Evolutionary conservation across 257 asterid genomes (phyloP).

Genomic region (Penstemon davidsonii): DNA sequence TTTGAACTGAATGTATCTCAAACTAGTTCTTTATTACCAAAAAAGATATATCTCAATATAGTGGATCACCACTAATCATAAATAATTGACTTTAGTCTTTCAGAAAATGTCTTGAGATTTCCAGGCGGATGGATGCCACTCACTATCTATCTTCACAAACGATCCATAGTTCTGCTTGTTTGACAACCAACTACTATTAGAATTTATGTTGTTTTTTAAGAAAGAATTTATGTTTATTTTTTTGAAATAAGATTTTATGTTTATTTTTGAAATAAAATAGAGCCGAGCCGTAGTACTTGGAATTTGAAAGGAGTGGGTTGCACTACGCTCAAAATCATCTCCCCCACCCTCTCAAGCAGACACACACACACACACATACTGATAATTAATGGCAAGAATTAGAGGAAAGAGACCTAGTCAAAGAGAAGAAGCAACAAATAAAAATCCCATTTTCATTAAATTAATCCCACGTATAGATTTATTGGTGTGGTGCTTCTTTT

Average conservation of each 20-base stretch:
- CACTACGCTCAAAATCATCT: constrained; percentile 22
- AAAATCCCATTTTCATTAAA: too few relatives aligned
- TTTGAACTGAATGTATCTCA: background rate
- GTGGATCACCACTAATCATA: background rate
- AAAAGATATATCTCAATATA: background rate
- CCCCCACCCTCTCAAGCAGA: constrained; percentile 14
- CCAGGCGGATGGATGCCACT: too few relatives aligned
- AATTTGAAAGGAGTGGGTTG: constrained; percentile 33
- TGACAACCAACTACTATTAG: too few relatives aligned
- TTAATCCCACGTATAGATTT: background rate
- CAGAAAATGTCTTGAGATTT: too few relatives aligned
- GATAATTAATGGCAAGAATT: background rate
- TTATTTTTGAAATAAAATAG: background rate
- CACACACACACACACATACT: background rate
- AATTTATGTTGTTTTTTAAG: too few relatives aligned
- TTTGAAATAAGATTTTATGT: too few relatives aligned
- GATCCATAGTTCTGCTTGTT: too few relatives aligned
- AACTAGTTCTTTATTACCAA: constrained; percentile 3
- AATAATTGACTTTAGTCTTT: constrained; percentile 22
- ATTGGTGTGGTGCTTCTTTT: background rate
- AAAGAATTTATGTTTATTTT: too few relatives aligned
- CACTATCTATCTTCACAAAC: too few relatives aligned
- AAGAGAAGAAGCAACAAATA: background rate
- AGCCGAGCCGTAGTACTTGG: constrained; percentile 21
- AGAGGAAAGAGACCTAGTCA: constrained; percentile 17